Conservation (phyloP, 441 rosid genomes). For the Capsella rubella region DNA sequence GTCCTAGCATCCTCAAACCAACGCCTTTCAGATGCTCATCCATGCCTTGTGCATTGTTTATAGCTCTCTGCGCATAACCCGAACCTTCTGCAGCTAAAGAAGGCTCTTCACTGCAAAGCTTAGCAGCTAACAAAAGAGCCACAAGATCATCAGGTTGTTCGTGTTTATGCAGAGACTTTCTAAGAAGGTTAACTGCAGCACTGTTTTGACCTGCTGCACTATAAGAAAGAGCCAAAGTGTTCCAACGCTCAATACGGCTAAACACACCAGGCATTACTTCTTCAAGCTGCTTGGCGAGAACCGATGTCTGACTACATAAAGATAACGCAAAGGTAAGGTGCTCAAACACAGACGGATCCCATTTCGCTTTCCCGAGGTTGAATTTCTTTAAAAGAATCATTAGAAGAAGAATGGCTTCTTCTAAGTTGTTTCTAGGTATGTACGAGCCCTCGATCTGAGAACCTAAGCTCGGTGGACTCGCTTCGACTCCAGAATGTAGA, state of each 20-base stretch:
- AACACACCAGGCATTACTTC: slow-evolving; percentile 82
- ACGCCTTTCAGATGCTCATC: slow-evolving; percentile 82
- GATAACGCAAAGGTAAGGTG: slow-evolving; percentile 81
- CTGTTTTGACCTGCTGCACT: slow-evolving; percentile 63
- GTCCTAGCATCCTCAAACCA: slow-evolving; percentile 73
- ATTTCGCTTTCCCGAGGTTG: slow-evolving; percentile 63
- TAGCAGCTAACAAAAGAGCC: slow-evolving; percentile 79
- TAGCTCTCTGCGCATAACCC: slow-evolving; percentile 70
- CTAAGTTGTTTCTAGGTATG: slow-evolving; percentile 85
- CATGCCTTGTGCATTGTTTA: slow-evolving; percentile 60
- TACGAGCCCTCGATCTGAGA: slow-evolving; percentile 79
- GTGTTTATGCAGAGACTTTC: slow-evolving; percentile 81
- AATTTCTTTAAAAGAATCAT: slow-evolving; percentile 77
- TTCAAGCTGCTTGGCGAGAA: slow-evolving; percentile 79
- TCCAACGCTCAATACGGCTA: slow-evolving; percentile 89
- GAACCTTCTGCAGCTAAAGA: slow-evolving; percentile 84
- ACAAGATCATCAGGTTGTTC: slow-evolving; percentile 75
- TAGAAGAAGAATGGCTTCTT: slow-evolving; percentile 90
- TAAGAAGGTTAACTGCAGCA: slow-evolving; percentile 71
- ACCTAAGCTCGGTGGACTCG: slow-evolving; percentile 79
- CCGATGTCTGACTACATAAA: slow-evolving; percentile 74
- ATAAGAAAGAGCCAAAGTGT: slow-evolving; percentile 79
- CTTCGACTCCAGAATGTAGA: slow-evolving; percentile 86
- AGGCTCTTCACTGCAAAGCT: slow-evolving; percentile 78
- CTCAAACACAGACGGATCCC: slow-evolving; percentile 89